These are phyloP conservation scores for Cytospora piceicola DNA, from an alignment of 2,329 filamentous ascomycete species.

Conservation along the genomic window DNA sequence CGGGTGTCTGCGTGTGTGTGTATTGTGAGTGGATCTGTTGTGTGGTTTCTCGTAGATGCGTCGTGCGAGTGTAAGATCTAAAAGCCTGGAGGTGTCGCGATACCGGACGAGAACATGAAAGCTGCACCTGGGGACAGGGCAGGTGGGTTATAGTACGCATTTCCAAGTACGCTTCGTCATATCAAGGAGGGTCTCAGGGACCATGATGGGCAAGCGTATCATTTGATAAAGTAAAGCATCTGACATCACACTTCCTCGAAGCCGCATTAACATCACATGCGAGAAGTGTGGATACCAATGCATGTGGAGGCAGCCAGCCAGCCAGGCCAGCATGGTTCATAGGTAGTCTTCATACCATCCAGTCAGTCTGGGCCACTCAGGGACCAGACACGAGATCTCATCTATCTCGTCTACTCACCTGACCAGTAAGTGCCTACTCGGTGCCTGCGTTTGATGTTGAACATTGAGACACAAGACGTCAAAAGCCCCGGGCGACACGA, in stretches of 20 bases:
- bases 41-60: not conserved
- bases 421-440: not conserved
- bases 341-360: too few species aligned
- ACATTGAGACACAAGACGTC: not conserved
- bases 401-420: not conserved
- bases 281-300: not conserved
- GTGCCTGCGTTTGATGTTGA: not conserved
- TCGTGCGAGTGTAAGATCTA: not conserved
- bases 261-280: not conserved
- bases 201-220: not conserved
- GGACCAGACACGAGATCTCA: not conserved
- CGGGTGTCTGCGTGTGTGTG: not conserved
- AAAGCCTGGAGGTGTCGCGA: not conserved
- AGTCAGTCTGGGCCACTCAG: not conserved
- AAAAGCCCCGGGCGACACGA: not conserved
- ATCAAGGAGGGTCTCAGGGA: not conserved
- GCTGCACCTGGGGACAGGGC: not conserved
- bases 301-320: not conserved
- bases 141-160: not conserved
- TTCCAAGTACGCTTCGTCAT: not conserved
- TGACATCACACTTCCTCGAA: slow-evolving; percentile 1
- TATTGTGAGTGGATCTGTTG: not conserved
- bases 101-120: not conserved
- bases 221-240: not conserved
- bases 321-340: too few species aligned